Conservation (phyloP, 139 green algal genomes). For the Chlamydomonas applanata region DNA sequence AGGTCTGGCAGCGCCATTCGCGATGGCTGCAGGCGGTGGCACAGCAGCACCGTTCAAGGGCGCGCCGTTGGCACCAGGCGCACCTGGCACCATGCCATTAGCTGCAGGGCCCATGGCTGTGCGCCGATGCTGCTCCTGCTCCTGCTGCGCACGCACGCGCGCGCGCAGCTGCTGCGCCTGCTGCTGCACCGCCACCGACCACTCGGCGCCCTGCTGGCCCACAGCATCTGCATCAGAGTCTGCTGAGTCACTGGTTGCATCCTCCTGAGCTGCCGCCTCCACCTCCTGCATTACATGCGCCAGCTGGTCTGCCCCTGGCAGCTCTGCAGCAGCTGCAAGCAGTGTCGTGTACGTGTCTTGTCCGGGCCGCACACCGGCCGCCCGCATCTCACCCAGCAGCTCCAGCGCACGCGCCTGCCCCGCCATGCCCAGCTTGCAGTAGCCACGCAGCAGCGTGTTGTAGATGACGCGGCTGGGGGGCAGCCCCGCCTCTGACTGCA, state of each 20-base stretch:
- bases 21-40: no score
- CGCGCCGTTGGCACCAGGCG: no score
- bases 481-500: not conserved
- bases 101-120: no score
- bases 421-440: not conserved
- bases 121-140: not conserved
- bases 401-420: slow-evolving; percentile 2
- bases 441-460: slow-evolving; percentile 39
- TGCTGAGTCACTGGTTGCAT: not conserved
- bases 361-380: slow-evolving; percentile 26
- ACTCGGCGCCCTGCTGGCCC: not conserved
- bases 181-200: not conserved
- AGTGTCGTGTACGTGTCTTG: slow-evolving; percentile 51
- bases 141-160: not conserved
- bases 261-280: not conserved
- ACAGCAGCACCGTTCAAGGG: no score
- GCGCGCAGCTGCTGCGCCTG: no score
- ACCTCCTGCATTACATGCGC: not conserved
- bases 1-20: no score
- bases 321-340: slow-evolving; percentile 19
- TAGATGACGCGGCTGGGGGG: slow-evolving; percentile 18
- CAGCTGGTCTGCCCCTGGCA: not conserved
- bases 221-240: not conserved
- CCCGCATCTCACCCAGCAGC: slow-evolving; percentile 35
- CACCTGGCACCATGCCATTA: no score